Evolutionary conservation across 306 rosid species (phyloP), one percentile per base, ranked within the genome.

Genomic region (Crataegus laevigata): DNA sequence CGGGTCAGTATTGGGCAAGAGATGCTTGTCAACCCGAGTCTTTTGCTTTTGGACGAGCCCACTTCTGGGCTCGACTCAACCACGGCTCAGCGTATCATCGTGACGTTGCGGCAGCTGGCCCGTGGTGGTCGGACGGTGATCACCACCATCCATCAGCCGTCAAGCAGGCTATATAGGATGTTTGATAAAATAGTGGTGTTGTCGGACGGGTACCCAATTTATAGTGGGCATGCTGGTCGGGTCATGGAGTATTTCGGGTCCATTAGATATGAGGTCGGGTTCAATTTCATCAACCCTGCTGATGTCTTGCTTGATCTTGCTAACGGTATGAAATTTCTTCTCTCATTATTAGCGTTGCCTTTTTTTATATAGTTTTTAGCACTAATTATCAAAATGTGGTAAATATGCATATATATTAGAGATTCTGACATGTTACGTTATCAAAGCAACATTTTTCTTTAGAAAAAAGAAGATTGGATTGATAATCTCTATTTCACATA

Each of bases 1-100:
- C 79, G 98, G 76, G 91, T 91, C 69, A 91, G 98, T 77, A 91
- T 93, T 14, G 98, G 94, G 78, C 92, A 89, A 32, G 98, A 93
- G 87, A 86, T 93, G 96, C 22, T 93, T 50, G 90, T 90, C 11
- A 87, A 93, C 86, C 98, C 98, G 83, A 88, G 96, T 68, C 73
- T 93, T 51, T 65, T 93, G 77, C 63, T 93, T 21, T 70, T 93
- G 5, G 97, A 93, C 59, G 98, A 93, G 78, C 97, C 98, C 5
- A 93, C 98, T 1, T 93, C 98, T 1, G 97, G 97, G 3, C 84
- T 93, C 4, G 98, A 93, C 81, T 93, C 98, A 0, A 93, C 98
- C 4, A 86, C 91, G 0, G 93, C 97, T 4, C 93, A 89, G 45
- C 86, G 89, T 4, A 88, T 91, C 4, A 79, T 89, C 2, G 80